Evolutionary conservation across 2,329 filamentous ascomycete species (phyloP).

Genomic region (Beauveria scarabaeidicola): DNA sequence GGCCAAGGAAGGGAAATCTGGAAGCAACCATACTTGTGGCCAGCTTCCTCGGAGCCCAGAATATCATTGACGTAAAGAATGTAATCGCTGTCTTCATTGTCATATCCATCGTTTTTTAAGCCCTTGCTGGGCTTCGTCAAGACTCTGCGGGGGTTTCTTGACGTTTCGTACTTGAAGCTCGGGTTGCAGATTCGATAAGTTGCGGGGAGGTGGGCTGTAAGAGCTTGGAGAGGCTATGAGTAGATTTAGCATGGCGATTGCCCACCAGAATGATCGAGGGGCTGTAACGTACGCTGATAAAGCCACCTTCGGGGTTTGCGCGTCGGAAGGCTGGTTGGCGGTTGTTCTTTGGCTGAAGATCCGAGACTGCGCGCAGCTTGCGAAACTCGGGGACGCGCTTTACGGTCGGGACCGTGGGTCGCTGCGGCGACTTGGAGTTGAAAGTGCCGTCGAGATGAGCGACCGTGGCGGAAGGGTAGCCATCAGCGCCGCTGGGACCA

Average conservation of each 20-base stretch:
- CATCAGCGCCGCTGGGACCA: slow-evolving; percentile 52
- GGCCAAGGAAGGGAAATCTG: neutral
- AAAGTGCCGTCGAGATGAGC: slow-evolving; percentile 62
- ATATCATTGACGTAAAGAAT: slow-evolving; percentile 99
- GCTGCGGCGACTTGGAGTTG: slow-evolving; percentile 51
- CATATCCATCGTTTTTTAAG: slow-evolving; percentile 95
- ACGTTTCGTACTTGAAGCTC: slow-evolving; percentile 97
- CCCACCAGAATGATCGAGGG: neutral
- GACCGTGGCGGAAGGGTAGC: slow-evolving; percentile 65
- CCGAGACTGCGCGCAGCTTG: slow-evolving; percentile 62
- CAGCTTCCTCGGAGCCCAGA: slow-evolving; percentile 91
- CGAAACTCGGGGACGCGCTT: slow-evolving; percentile 80
- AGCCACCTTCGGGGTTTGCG: slow-evolving; percentile 93
- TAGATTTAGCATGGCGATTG: slow-evolving; percentile 6
- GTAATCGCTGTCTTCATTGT: slow-evolving; percentile 98
- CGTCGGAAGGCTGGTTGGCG: slow-evolving; percentile 81
- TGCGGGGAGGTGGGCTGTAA: slow-evolving; percentile 85
- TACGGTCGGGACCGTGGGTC: slow-evolving; percentile 38
- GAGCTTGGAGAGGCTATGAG: slow-evolving; percentile 82
- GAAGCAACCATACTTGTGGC: slow-evolving; percentile 64
- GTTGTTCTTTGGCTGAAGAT: slow-evolving; percentile 77
- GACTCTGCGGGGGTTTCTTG: slow-evolving; percentile 87
- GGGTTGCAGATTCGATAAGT: slow-evolving; percentile 99
- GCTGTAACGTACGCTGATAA: slow-evolving; percentile 71
- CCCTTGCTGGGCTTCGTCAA: slow-evolving; percentile 98